Evolutionary conservation across 2,329 filamentous ascomycete species (phyloP).

Genomic region (Alternaria rosae): DNA sequence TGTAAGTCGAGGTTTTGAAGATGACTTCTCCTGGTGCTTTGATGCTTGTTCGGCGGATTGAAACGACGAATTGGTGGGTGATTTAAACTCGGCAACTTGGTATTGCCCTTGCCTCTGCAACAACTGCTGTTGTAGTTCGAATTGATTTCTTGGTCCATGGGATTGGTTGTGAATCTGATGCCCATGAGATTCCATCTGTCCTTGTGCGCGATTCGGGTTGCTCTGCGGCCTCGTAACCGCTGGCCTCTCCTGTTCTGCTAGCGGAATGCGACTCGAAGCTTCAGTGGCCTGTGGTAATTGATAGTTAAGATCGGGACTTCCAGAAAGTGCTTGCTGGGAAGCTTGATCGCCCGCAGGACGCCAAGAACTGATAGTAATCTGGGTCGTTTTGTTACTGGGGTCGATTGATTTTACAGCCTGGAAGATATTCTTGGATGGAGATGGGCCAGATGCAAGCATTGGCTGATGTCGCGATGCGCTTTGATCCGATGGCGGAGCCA

Average conservation of each 20-base stretch:
- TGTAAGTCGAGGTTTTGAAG: conserved; percentile 36
- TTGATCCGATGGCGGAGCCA: conserved; percentile 10
- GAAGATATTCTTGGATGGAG: conserved; percentile 7
- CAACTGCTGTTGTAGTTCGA: conserved; percentile 42
- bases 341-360: conserved; percentile 15
- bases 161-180: conserved; percentile 22
- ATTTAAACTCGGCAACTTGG: conserved; percentile 52
- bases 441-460: conserved; percentile 4
- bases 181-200: conserved; percentile 18
- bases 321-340: conserved; percentile 8
- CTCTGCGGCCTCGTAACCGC: conserved; percentile 17
- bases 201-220: conserved; percentile 14
- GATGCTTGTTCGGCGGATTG: conserved; percentile 26
- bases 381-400: background rate
- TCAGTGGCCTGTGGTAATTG: conserved; percentile 11
- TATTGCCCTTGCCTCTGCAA: conserved; percentile 43
- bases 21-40: conserved; percentile 33
- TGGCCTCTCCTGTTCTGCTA: conserved; percentile 20
- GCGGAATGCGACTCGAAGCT: conserved; percentile 10
- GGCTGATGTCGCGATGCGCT: conserved; percentile 2
- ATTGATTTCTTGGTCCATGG: conserved; percentile 33
- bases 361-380: conserved; percentile 18
- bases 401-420: conserved; percentile 1
- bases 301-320: conserved; percentile 11
- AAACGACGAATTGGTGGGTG: conserved; percentile 48